These are phyloP conservation scores for Boeremia lycopersici DNA, from an alignment of 2,329 filamentous ascomycete species.

Conservation along the genomic window DNA sequence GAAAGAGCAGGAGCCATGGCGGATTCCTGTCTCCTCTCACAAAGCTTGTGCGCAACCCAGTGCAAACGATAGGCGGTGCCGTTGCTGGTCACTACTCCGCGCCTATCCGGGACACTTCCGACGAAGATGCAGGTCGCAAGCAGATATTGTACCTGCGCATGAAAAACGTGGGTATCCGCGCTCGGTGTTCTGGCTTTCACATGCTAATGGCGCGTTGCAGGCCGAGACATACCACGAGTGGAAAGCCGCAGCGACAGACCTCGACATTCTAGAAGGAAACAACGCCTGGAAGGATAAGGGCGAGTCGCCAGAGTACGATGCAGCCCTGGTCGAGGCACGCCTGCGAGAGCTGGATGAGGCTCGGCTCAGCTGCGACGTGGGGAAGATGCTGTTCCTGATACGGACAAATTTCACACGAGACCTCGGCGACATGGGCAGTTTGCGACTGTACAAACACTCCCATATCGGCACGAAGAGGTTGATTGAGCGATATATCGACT, in stretches of 20 bases:
- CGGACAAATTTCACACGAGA: conserved; percentile 81
- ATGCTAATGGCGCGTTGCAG: conserved; percentile 50
- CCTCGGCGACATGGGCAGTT: conserved; percentile 84
- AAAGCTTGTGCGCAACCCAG: conserved; percentile 44
- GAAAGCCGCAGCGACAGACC: conserved; percentile 74
- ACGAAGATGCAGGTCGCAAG: conserved; percentile 49
- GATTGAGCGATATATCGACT: conserved; percentile 86
- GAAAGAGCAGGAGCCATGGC: conserved; percentile 38
- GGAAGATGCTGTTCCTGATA: conserved; percentile 78
- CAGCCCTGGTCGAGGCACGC: conserved; percentile 70
- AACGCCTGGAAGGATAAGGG: conserved; percentile 78
- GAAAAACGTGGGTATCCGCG: conserved; percentile 62
- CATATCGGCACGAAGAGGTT: conserved; percentile 85
- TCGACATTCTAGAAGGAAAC: conserved; percentile 81
- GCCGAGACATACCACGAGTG: conserved; percentile 74
- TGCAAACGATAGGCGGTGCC: conserved; percentile 27
- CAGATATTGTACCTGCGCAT: conserved; percentile 68
- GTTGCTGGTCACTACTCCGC: conserved; percentile 22
- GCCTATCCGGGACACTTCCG: conserved; percentile 10
- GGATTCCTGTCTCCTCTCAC: conserved; percentile 45
- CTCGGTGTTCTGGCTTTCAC: conserved; percentile 28
- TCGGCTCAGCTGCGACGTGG: conserved; percentile 71
- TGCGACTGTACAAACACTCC: conserved; percentile 80
- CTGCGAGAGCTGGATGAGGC: conserved; percentile 77
- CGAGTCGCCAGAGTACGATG: conserved; percentile 73